Conservation (phyloP, 805 yeast species). For the Candida pseudofarinosa region DNA sequence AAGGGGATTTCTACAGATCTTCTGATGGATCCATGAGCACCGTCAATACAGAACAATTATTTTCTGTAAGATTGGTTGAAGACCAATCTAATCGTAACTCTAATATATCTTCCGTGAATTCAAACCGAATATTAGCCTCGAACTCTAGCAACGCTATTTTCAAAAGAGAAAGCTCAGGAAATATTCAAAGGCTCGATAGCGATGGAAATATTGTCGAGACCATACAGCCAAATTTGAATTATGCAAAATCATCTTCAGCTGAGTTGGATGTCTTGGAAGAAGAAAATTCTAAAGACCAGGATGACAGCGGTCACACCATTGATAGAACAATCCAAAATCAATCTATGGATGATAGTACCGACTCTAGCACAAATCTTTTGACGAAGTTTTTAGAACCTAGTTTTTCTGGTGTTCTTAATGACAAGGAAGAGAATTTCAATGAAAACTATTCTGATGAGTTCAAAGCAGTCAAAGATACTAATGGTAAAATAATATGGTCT, state of each 20-base stretch:
- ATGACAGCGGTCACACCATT: constrained; percentile 1
- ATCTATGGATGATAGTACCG: constrained; percentile 3
- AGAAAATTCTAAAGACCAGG: constrained; percentile 22
- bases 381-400: constrained; percentile 9
- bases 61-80: constrained; percentile 73
- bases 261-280: constrained; percentile 29
- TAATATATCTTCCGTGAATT: constrained; percentile 17
- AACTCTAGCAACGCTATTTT: constrained; percentile 22
- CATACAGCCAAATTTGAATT: constrained; percentile 1
- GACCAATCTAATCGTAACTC: constrained; percentile 39
- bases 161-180: constrained; percentile 27
- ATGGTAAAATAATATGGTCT: constrained; percentile 31
- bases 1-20: constrained; percentile 54
- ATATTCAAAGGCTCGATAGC: constrained; percentile 42
- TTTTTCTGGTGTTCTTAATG: not conserved
- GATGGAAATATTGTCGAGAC: constrained; percentile 39
- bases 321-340: not conserved
- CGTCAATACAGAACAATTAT: constrained; percentile 77
- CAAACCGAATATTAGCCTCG: constrained; percentile 21
- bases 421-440: constrained; percentile 7
- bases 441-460: constrained; percentile 25
- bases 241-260: constrained; percentile 16
- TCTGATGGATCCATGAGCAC: constrained; percentile 75
- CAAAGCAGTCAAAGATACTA: constrained; percentile 20
- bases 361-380: not conserved